Evolutionary conservation across 352 stramenopile genomes (phyloP).

Genomic region (Phytophthora pluvialis): DNA sequence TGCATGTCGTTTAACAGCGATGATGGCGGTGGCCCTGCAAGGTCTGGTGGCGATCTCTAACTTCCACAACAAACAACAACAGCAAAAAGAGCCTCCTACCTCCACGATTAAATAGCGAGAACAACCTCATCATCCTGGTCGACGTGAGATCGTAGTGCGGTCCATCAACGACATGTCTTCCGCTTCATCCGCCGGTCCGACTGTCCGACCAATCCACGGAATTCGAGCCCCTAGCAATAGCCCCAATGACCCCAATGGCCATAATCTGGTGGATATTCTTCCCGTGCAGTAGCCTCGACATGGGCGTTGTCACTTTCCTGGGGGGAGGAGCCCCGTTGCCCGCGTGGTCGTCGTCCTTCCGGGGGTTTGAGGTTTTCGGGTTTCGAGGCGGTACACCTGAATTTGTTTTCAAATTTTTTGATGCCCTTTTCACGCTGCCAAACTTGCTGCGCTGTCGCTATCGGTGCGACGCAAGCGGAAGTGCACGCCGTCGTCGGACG

Average conservation of each 20-base stretch:
- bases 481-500: slow-evolving; percentile 35
- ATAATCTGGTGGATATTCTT: slow-evolving; percentile 74
- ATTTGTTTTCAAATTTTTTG: background rate
- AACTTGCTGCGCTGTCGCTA: slow-evolving; percentile 22
- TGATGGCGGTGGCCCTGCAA: slow-evolving; percentile 42
- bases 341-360: background rate
- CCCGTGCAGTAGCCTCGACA: slow-evolving; percentile 50
- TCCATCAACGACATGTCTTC: slow-evolving; percentile 83
- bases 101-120: slow-evolving; percentile 66
- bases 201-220: slow-evolving; percentile 72
- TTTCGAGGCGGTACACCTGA: slow-evolving; percentile 8
- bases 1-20: slow-evolving; percentile 29
- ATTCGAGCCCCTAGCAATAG: slow-evolving; percentile 49
- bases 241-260: slow-evolving; percentile 38
- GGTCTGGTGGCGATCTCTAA: slow-evolving; percentile 50
- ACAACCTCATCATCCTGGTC: slow-evolving; percentile 68
- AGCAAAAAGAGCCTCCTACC: slow-evolving; percentile 21
- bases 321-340: background rate
- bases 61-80: too few relatives aligned
- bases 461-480: slow-evolving; percentile 16
- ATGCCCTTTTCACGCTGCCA: background rate
- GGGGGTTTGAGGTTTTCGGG: background rate
- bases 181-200: slow-evolving; percentile 29
- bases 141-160: slow-evolving; percentile 85
- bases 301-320: slow-evolving; percentile 24